phyloP scores from a whole-genome alignment of 2,329 filamentous ascomycete genomes.

The Paraconiothyrium sp. region DNA sequence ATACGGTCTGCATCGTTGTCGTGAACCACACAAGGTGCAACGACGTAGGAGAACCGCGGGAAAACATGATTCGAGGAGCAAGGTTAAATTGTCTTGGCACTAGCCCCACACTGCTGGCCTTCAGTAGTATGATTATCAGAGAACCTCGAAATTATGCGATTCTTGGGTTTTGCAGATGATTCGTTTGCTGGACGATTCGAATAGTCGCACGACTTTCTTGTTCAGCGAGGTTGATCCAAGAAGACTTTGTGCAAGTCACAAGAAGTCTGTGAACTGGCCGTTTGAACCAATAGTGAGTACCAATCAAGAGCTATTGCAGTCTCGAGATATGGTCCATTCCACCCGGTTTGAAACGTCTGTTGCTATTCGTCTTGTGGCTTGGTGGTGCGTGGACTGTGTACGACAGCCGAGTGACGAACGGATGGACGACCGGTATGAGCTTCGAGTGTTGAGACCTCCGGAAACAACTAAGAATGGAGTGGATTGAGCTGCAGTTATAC shows the following conservation, averaged over 20 bases:
- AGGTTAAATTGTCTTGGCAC: conserved; percentile 12
- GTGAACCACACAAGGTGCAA: conserved; percentile 7
- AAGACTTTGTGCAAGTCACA: not conserved
- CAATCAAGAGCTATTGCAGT: not conserved
- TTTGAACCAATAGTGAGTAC: not conserved
- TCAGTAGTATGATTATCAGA: not conserved
- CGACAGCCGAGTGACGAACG: not conserved
- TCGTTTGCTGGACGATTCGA: not conserved
- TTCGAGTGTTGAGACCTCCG: not conserved
- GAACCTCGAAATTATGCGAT: not conserved
- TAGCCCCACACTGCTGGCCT: conserved; percentile 1
- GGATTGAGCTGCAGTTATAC: not conserved
- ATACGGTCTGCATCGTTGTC: conserved; percentile 13
- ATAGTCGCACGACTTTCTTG: not conserved
- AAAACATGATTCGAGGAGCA: conserved; percentile 11
- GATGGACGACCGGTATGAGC: not conserved
- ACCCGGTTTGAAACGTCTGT: not conserved
- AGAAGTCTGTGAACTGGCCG: not conserved
- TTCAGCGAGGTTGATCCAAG: not conserved
- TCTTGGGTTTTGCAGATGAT: not conserved
- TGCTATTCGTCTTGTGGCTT: not conserved
- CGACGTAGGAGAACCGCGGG: conserved; percentile 7
- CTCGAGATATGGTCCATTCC: not conserved
- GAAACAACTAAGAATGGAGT: not conserved
- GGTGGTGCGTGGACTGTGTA: not conserved